Conservation (phyloP, 805 yeast species). For the Saccharomycopsis vini region DNA sequence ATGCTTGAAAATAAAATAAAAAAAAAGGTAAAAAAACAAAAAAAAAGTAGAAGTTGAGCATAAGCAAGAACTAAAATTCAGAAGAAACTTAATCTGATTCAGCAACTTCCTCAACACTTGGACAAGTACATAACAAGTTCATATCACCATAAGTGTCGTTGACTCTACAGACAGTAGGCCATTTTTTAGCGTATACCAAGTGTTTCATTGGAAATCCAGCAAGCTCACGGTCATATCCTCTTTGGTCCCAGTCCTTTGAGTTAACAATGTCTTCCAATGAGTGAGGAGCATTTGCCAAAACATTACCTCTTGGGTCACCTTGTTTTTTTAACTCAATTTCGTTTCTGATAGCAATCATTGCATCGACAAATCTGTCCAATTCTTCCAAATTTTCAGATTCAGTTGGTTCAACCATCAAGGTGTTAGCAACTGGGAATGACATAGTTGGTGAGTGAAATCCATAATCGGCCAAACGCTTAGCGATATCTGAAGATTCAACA, state of each 20-base stretch:
- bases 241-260: conserved; percentile 63
- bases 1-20: too few relatives aligned
- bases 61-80: too few relatives aligned
- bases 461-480: conserved; percentile 94
- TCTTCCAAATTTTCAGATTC: conserved; percentile 88
- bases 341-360: conserved; percentile 71
- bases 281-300: conserved; percentile 89
- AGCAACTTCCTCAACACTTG: conserved; percentile 49
- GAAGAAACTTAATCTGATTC: not conserved
- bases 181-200: conserved; percentile 68
- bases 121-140: conserved; percentile 90
- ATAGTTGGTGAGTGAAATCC: conserved; percentile 98
- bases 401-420: conserved; percentile 97
- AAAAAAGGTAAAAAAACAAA: too few relatives aligned
- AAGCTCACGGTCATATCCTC: conserved; percentile 86
- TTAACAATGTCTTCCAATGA: conserved; percentile 67
- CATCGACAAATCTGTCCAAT: conserved; percentile 81
- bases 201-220: conserved; percentile 89
- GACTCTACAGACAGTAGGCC: conserved; percentile 92
- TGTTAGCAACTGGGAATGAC: conserved; percentile 98
- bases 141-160: conserved; percentile 94
- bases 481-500: conserved; percentile 91
- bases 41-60: too few relatives aligned
- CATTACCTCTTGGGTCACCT: conserved; percentile 56
- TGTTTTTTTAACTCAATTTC: conserved; percentile 71